These are phyloP conservation scores for Aspergillus tubingensis DNA, from an alignment of 2,329 filamentous ascomycete genomes.

Conservation along the genomic window DNA sequence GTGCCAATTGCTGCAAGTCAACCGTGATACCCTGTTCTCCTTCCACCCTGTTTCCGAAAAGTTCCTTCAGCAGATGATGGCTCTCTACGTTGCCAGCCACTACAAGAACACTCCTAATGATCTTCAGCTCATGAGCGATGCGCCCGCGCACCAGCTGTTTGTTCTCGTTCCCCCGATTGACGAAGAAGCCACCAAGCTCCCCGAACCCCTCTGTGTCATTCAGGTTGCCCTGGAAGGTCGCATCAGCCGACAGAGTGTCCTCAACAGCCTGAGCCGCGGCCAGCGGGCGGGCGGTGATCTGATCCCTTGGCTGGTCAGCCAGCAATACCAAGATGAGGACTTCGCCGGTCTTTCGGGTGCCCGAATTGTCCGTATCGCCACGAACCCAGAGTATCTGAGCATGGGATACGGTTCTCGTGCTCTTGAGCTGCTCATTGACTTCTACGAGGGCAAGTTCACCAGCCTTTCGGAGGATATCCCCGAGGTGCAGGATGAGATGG, in stretches of 20 bases:
- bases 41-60: constrained; percentile 97
- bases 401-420: constrained; percentile 96
- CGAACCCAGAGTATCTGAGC: constrained; percentile 85
- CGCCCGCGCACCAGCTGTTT: constrained; percentile 92
- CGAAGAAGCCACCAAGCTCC: constrained; percentile 74
- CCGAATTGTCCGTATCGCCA: constrained; percentile 89
- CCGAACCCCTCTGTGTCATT: constrained; percentile 91
- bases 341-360: constrained; percentile 93
- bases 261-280: constrained; percentile 85
- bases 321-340: constrained; percentile 97
- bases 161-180: constrained; percentile 86
- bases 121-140: constrained; percentile 97
- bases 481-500: constrained; percentile 60
- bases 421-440: constrained; percentile 82
- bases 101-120: constrained; percentile 99
- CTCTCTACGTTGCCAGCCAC: constrained; percentile 92
- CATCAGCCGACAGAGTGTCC: constrained; percentile 88
- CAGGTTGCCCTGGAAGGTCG: constrained; percentile 93
- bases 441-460: constrained; percentile 91
- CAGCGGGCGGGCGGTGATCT: constrained; percentile 88
- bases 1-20: constrained; percentile 90
- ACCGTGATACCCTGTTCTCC: constrained; percentile 95
- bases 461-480: constrained; percentile 73
- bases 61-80: constrained; percentile 97
- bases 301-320: constrained; percentile 95